Evolutionary conservation across 2,329 filamentous ascomycete species (phyloP), one percentile per base, ranked within the genome.

Genomic region (Pestalotiopsis sp.): DNA sequence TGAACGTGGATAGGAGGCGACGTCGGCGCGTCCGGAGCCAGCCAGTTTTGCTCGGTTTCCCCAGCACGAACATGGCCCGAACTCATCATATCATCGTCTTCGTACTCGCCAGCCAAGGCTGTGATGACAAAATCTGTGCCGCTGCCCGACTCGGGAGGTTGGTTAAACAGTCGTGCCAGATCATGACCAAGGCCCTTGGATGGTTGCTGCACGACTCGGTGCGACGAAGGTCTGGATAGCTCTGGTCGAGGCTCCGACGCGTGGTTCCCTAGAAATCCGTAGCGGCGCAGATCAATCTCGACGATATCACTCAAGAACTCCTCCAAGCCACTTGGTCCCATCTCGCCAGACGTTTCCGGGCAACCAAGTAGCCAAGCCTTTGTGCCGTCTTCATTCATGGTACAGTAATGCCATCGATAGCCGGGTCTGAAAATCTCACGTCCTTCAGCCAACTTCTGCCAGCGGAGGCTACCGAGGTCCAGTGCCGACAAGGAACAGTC

Each of bases 351-450:
- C 56, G 86, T 83, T 72, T 97, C 94, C 3, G 93, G 93, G 76
- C 94, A 98, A 9, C 96, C 96, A n/a, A 99, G 86, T 27, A 99
- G 85, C 95, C 96, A 99, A 7, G 94, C 96, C 78, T 97, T 97
- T 6, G 96, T 98, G 5, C 95, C 95, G 75, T 97, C 94, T 70
- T 96, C 91, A 77, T 98, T 97, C 81, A 98, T 92, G 3, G 94
- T 97, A 79, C 96, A 98, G 78, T 99, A 99, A 79, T 98, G 95
- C 96, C 96, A 99, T 69, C 95, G 90, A 79, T 96, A 98, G n/a
- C 92, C 94, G 0, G 90, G 85, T 74, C 93, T 93, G 82, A 98
- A 99, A 41, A 99, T 91, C 77, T 99, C 96, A 64, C 94, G 92
- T 3, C 96, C 96, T 76, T 98, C 95, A 1, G 95, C 96, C 20